Percentiles rank a stretch among this genome's conserved stretches.
These are phyloP conservation scores for Hibiscus mutabilis DNA, from an alignment of 345 rosid genomes.

Conservation along the genomic window DNA sequence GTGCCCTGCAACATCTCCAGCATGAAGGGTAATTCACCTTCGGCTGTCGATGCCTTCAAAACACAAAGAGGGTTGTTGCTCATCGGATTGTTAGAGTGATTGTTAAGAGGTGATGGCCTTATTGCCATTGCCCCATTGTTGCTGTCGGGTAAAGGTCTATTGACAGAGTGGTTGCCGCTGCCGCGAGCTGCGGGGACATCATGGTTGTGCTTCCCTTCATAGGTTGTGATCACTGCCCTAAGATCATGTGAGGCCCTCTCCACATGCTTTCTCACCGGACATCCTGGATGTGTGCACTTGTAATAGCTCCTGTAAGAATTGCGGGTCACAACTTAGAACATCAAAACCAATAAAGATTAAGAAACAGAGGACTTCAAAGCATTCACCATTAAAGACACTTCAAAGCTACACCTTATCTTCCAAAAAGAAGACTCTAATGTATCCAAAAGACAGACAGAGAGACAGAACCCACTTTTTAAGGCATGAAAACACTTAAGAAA, in stretches of 20 bases:
- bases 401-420: not conserved
- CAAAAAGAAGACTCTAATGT: not conserved
- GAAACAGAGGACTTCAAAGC: not conserved
- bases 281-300: constrained; percentile 73
- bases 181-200: constrained; percentile 82
- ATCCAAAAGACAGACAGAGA: too few species aligned
- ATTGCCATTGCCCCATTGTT: constrained; percentile 19
- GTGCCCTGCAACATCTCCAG: constrained; percentile 42
- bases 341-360: not conserved
- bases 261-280: constrained; percentile 85
- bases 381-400: not conserved
- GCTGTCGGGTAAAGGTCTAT: constrained; percentile 28
- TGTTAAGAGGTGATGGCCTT: constrained; percentile 25
- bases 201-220: constrained; percentile 94
- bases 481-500: not conserved
- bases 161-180: constrained; percentile 37
- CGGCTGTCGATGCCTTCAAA: constrained; percentile 19
- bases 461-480: constrained; percentile 5
- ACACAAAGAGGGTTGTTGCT: constrained; percentile 19
- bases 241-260: constrained; percentile 83
- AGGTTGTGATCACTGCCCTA: constrained; percentile 86
- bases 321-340: not conserved
- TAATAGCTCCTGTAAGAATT: constrained; percentile 64
- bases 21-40: constrained; percentile 31
- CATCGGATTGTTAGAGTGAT: constrained; percentile 18